Evolutionary conservation across 2,329 filamentous ascomycete genomes (phyloP).

Genomic region (Pestalotiopsis fici): DNA sequence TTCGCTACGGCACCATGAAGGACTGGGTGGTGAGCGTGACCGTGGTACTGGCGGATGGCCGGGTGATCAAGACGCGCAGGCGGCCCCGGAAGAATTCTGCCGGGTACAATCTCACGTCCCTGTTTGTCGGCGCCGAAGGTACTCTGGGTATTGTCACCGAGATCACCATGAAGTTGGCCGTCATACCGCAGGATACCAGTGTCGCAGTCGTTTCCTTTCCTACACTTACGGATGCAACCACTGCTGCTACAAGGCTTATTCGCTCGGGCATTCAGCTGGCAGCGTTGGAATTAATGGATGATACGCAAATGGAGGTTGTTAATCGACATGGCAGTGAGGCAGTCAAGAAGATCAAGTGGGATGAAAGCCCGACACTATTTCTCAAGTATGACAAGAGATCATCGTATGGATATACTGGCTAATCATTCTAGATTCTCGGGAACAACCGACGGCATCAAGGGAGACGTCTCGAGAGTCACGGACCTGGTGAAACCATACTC

Average conservation of each 20-base stretch:
- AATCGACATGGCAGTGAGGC: slow-evolving; percentile 63
- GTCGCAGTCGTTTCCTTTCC: slow-evolving; percentile 66
- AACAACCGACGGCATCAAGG: slow-evolving; percentile 62
- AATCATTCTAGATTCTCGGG: slow-evolving; percentile 54
- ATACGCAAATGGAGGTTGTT: slow-evolving; percentile 68
- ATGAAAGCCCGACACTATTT: slow-evolving; percentile 71
- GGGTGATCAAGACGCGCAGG: slow-evolving; percentile 64
- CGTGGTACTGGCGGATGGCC: slow-evolving; percentile 70
- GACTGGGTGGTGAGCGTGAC: slow-evolving; percentile 75
- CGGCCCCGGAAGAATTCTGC: slow-evolving; percentile 70
- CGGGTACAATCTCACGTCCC: slow-evolving; percentile 69
- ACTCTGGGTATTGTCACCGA: slow-evolving; percentile 73
- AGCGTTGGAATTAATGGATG: slow-evolving; percentile 65
- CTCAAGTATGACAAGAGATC: slow-evolving; percentile 55
- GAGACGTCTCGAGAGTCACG: slow-evolving; percentile 62
- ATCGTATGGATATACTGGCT: background rate
- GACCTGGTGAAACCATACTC: slow-evolving; percentile 51
- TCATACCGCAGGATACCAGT: slow-evolving; percentile 62
- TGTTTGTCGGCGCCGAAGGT: slow-evolving; percentile 72
- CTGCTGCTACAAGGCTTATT: slow-evolving; percentile 65
- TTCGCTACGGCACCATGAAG: slow-evolving; percentile 74
- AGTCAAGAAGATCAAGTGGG: slow-evolving; percentile 57
- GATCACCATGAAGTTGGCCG: slow-evolving; percentile 67
- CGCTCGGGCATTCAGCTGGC: slow-evolving; percentile 66
- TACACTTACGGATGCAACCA: slow-evolving; percentile 61